Evolutionary conservation across 1,284 basidiomycete genomes (phyloP), one percentile per base, ranked within the genome.

Genomic region (Singerocomus inundabilis): DNA sequence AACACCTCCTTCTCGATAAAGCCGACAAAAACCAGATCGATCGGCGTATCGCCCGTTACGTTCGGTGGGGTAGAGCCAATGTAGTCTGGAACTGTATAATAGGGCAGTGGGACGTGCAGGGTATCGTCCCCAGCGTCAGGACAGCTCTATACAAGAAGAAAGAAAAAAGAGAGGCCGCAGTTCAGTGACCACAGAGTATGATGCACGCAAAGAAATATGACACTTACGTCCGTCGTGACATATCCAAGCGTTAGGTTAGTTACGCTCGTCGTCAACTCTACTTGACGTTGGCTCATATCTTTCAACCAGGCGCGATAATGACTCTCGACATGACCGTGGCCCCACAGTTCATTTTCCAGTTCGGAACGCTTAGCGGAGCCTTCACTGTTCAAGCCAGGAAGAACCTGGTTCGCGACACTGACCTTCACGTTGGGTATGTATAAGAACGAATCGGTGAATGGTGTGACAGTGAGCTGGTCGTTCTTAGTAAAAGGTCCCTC

Each of bases 401-500:
- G 64, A 2, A 87, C 76, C 53, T 76, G 65, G 12, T 70, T 76
- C 4, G 82, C 85, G 36, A 79, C 62, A 33, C 67, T 62, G 5
- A 77, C 67, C 0, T 73, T 63, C 37, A 87, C 70, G 34, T 78
- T 70, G 1, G 79, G 68, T 39, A 88, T 75, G 64, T 75, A 88
- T 16, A 78, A 55, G 70, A 88, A 86, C 7, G 71, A 49, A 59
- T 88, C 79, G 0, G 68, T 56, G 61, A 84, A 91, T 0, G 86
- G 85, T n/a, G 80, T 82, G 1, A 81, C 77, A 0, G 85, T 88
- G 25, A 89, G 75, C 64, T 91, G 82, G 66, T 92, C 89, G 65
- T 92, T 91, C 61, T 81, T 81, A 39, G 84, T 85, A 70, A 92
- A 91, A 5, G 79, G 56, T 1, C 89, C 90, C 3, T 72, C 56